Conservation (phyloP, 495 filamentous ascomycete genomes). For the Glonium stellatum region DNA sequence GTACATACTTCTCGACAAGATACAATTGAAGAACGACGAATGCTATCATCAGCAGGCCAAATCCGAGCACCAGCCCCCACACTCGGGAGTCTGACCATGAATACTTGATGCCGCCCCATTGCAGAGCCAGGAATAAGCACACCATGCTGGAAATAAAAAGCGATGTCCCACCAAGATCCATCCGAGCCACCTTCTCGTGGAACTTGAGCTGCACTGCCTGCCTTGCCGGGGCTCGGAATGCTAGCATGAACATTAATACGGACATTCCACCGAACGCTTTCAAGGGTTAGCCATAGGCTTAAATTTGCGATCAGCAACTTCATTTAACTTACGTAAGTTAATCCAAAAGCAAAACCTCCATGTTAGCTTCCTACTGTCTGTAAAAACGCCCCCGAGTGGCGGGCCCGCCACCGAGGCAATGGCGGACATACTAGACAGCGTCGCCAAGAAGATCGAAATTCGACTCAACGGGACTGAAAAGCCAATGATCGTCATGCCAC, state of each 20-base stretch:
- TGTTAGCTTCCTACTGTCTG: neutral
- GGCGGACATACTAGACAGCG: constrained; percentile 4
- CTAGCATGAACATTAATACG: no score
- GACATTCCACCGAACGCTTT: no score
- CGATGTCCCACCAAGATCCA: constrained; percentile 30
- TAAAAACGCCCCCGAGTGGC: constrained; percentile 14
- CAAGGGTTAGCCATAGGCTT: no score
- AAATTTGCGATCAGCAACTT: neutral
- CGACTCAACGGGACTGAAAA: neutral
- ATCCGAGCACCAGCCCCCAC: constrained; percentile 40
- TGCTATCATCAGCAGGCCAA: constrained; percentile 10
- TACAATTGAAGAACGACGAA: constrained; percentile 25
- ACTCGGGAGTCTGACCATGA: constrained; percentile 19
- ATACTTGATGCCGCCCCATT: constrained; percentile 28
- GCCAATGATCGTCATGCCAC: constrained; percentile 7
- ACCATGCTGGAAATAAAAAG: constrained; percentile 20
- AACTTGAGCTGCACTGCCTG: no score
- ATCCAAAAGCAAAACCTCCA: constrained; percentile 25
- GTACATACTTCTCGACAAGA: no score
- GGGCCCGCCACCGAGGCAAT: constrained; percentile 10
- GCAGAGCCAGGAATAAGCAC: constrained; percentile 28
- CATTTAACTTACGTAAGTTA: constrained; percentile 5
- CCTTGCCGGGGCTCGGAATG: no score
- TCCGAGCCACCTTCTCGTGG: no score
- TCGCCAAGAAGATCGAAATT: neutral